Conservation (phyloP, 345 rosid genomes). For the Kandelia obovata region DNA sequence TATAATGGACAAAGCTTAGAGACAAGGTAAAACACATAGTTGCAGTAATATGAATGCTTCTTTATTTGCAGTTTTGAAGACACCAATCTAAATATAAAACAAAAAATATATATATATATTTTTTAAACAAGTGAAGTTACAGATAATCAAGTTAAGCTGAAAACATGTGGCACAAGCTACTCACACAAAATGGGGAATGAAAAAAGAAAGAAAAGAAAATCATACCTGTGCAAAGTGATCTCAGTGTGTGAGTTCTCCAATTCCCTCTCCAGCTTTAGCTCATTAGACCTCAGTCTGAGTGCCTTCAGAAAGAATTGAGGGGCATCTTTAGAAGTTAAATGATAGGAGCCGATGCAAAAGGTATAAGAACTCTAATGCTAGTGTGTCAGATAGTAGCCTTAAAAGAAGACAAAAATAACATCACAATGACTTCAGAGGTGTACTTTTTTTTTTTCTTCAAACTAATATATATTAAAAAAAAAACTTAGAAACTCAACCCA, state of each 20-base stretch:
- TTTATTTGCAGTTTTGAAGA: neutral
- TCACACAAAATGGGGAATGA: neutral
- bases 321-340: slow-evolving; percentile 4
- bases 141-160: too few species aligned
- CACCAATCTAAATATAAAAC: too few species aligned
- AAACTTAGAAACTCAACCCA: too few species aligned
- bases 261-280: slow-evolving; percentile 91
- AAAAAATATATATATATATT: too few species aligned
- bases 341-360: slow-evolving; percentile 11
- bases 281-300: slow-evolving; percentile 86
- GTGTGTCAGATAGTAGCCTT: neutral
- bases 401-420: too few species aligned
- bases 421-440: too few species aligned
- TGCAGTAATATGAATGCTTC: neutral
- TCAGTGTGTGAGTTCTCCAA: slow-evolving; percentile 76
- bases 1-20: neutral
- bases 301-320: slow-evolving; percentile 48
- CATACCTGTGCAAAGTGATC: slow-evolving; percentile 69
- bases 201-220: slow-evolving; percentile 25
- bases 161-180: neutral
- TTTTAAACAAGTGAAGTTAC: too few species aligned
- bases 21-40: neutral
- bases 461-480: too few species aligned
- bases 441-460: too few species aligned
- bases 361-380: slow-evolving; percentile 2